Evolutionary conservation across 176 grass and related monocot species (phyloP).

Genomic region (Thalia dealbata): DNA sequence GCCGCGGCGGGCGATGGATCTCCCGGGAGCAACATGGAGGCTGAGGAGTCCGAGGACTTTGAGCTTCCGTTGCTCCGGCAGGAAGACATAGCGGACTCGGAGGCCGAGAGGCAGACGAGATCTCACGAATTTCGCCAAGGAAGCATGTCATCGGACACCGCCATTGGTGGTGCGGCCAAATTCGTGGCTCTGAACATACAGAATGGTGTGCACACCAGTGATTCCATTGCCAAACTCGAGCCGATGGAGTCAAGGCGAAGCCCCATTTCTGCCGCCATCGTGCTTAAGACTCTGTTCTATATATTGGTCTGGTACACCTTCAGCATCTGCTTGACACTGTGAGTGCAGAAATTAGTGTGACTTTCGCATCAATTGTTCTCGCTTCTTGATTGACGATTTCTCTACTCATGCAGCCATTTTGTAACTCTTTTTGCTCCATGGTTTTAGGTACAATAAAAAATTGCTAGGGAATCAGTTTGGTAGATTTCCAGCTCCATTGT

Average conservation of each 20-base stretch:
- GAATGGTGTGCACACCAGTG: conserved; percentile 14
- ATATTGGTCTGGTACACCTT: conserved; percentile 85
- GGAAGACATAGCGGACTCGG: neutral
- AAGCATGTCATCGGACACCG: neutral
- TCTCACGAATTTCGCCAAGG: neutral
- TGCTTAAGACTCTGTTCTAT: conserved; percentile 61
- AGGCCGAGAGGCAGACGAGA: neutral
- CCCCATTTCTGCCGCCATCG: conserved; percentile 41
- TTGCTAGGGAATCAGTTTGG: conserved; percentile 73
- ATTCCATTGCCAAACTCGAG: conserved; percentile 5
- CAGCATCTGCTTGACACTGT: conserved; percentile 85
- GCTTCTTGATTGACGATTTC: neutral
- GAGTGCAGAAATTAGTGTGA: conserved; percentile 37
- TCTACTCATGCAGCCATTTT: neutral
- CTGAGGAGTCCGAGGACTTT: conserved; percentile 57
- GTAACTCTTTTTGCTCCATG: conserved; percentile 10
- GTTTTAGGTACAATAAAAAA: conserved; percentile 87
- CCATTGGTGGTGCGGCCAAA: neutral
- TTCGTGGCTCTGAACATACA: conserved; percentile 56
- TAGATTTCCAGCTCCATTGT: conserved; percentile 83
- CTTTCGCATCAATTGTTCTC: neutral
- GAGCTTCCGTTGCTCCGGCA: conserved; percentile 55
- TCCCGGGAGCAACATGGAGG: conserved; percentile 13
- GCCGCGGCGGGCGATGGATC: conserved; percentile 19
- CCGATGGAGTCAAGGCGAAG: conserved; percentile 18